Evolutionary conservation across 345 rosid species (phyloP).

Genomic region (Rhodomyrtus tomentosa): DNA sequence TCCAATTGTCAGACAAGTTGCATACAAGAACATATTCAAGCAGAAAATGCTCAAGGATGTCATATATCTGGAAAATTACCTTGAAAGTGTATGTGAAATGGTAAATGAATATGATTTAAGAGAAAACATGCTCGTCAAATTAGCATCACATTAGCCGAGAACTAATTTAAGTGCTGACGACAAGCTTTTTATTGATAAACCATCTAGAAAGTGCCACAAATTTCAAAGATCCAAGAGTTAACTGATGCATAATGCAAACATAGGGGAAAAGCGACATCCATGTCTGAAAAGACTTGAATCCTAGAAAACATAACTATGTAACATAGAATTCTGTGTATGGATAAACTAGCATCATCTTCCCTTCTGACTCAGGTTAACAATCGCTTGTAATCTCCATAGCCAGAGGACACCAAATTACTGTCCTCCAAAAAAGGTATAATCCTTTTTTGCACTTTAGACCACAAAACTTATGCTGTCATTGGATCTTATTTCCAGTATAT

Average conservation of each 20-base stretch:
- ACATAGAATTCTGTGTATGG: not conserved
- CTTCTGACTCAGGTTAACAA: not conserved
- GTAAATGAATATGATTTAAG: not conserved
- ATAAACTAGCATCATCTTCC: not conserved
- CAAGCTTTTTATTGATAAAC: not conserved
- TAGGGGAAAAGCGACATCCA: not conserved
- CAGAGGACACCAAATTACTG: not conserved
- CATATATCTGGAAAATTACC: not conserved
- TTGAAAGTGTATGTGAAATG: not conserved
- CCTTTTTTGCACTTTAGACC: not conserved
- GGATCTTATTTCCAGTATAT: not conserved
- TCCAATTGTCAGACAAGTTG: not conserved
- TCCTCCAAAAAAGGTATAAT: not conserved
- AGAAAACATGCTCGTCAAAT: not conserved
- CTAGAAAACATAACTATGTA: not conserved
- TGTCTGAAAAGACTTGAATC: not conserved
- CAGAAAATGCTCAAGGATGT: not conserved
- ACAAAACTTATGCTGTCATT: not conserved
- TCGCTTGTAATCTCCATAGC: not conserved
- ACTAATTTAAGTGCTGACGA: not conserved
- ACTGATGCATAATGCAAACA: not conserved
- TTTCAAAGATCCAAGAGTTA: not conserved
- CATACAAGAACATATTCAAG: not conserved
- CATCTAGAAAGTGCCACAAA: slow-evolving; percentile 2
- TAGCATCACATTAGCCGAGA: not conserved